Evolutionary conservation across 75 land plant species (phyloP), one percentile per base, ranked within the genome.

Genomic region (Picea glauca): DNA sequence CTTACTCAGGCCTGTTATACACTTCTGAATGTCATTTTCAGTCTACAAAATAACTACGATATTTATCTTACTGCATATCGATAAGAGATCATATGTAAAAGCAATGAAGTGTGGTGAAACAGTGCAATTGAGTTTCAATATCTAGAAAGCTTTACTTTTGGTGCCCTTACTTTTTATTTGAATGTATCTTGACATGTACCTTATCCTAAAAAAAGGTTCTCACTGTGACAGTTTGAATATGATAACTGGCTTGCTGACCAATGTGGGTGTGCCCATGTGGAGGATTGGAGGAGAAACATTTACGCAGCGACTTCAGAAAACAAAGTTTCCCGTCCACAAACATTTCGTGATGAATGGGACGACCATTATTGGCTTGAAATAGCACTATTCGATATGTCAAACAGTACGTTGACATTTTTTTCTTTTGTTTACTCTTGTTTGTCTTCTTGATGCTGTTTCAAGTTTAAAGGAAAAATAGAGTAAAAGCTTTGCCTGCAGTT

Each of bases 291-390:
- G 78, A 85, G 79, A 40, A 50, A 84, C 64, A 93, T 95, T 64
- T 86, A 84, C 62, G 38, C 2, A 26, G 81, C 76, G 1, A 66
- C 80, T 30, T 2, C 58, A 18, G 75, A 76, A 61, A 86, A 81
- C 78, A 90, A 74, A 64, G 65, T 66, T 13, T 58, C 76, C 1
- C 77, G 60, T 30, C 92, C 90, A 17, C 87, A 87, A 17, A 83
- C 82, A 18, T 95, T 89, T 70, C 91, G 96, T 60, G 98, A 95
- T 79, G 90, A 83, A 77, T 95, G 93, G 96, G 81, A 84, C 14
- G 93, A 95, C 74, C 80, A 91, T 17, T 83, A 89, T 70, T 81
- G 83, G 82, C 82, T 81, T 68, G 35, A 67, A 63, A 66, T 82
- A 81, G 94, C 96, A 72, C 70, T 74, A 50, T 74, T 31, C 26